Evolutionary conservation across 805 yeast species (phyloP).

Genomic region (Metschnikowia vanudenii): DNA sequence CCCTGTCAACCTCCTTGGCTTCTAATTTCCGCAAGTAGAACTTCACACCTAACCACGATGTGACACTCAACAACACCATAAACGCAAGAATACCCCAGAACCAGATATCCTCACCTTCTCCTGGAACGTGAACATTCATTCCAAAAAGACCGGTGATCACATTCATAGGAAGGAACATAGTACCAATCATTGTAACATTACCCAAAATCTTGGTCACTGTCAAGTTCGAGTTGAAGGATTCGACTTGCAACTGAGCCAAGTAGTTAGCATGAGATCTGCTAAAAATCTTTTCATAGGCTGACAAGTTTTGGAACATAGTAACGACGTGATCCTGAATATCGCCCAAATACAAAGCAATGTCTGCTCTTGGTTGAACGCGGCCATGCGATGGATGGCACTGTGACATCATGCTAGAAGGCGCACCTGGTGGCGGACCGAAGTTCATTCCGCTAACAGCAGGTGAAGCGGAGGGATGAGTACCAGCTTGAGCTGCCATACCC

Average conservation of each 20-base stretch:
- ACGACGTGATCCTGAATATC: constrained; percentile 97
- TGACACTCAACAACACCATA: constrained; percentile 24
- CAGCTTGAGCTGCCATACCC: constrained; percentile 11
- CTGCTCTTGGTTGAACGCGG: constrained; percentile 69
- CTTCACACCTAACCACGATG: constrained; percentile 26
- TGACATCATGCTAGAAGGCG: constrained; percentile 24
- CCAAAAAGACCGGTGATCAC: constrained; percentile 90
- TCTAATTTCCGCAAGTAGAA: constrained; percentile 22
- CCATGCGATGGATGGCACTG: constrained; percentile 23
- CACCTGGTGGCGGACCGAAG: constrained; percentile 39
- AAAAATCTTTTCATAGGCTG: constrained; percentile 89
- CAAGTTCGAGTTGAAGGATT: constrained; percentile 81
- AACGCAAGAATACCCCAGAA: constrained; percentile 63
- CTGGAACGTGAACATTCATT: constrained; percentile 92
- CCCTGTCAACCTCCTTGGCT: constrained; percentile 9
- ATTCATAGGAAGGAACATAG: constrained; percentile 85
- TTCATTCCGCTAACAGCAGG: constrained; percentile 28
- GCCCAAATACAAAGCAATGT: constrained; percentile 87
- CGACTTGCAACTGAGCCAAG: constrained; percentile 91
- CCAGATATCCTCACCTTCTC: constrained; percentile 32
- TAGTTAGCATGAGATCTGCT: constrained; percentile 90
- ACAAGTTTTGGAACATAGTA: constrained; percentile 89
- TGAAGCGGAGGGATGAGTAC: not conserved
- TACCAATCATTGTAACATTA: constrained; percentile 86
- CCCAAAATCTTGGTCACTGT: constrained; percentile 84